Evolutionary conservation across 768 basidiomycete genomes (phyloP).

Genomic region (Leccinum subgranulosum): DNA sequence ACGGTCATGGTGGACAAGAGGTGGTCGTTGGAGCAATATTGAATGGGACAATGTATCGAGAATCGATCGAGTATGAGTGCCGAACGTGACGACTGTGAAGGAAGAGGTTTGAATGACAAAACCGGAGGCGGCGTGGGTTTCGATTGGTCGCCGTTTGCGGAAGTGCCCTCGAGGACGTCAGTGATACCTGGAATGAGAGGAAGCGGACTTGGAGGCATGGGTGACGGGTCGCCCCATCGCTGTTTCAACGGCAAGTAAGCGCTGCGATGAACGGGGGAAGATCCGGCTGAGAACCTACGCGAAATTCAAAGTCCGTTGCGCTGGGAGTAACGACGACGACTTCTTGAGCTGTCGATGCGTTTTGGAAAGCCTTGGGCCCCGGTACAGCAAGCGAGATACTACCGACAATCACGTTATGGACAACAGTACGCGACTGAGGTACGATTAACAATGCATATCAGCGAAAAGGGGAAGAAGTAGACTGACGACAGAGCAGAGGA

Average conservation of each 20-base stretch:
- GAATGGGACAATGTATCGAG: constrained; percentile 57
- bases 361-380: constrained; percentile 73
- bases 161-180: constrained; percentile 10
- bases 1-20: constrained; percentile 57
- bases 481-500: constrained; percentile 72
- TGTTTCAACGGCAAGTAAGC: constrained; percentile 26
- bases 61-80: constrained; percentile 84
- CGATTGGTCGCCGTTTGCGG: constrained; percentile 2
- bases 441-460: constrained; percentile 3
- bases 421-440: constrained; percentile 57
- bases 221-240: constrained; percentile 70
- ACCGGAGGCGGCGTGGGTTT: constrained; percentile 12
- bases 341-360: constrained; percentile 80
- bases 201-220: constrained; percentile 53
- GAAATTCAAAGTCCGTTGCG: constrained; percentile 50
- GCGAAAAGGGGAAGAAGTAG: constrained; percentile 7
- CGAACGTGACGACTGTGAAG: constrained; percentile 68
- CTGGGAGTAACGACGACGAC: constrained; percentile 68
- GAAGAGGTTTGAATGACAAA: constrained; percentile 59
- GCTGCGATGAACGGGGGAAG: constrained; percentile 2
- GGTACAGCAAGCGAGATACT: constrained; percentile 77
- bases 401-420: constrained; percentile 71
- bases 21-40: constrained; percentile 74
- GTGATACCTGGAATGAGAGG: constrained; percentile 23
- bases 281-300: constrained; percentile 35